Conservation (phyloP, 73 alveolate genomes). For the Paramecium sonneborni region DNA sequence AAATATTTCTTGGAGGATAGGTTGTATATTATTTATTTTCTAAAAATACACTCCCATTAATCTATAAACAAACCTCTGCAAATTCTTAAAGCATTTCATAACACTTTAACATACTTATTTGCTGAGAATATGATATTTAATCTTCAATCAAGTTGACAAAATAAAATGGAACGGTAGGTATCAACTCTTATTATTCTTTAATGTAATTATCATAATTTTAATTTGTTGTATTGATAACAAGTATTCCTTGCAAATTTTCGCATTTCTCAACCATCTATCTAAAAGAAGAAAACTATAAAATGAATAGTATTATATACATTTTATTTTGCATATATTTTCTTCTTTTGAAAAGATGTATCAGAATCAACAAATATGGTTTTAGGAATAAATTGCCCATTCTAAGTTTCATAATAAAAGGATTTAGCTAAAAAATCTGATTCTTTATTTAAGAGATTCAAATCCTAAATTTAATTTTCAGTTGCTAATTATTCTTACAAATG, state of each 20-base stretch:
- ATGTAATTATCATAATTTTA: background rate
- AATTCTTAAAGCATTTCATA: background rate
- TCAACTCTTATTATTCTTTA: background rate
- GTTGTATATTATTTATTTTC: background rate
- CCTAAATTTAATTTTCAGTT: background rate
- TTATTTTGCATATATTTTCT: conserved; percentile 38
- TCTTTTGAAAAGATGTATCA: background rate
- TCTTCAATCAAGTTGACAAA: background rate
- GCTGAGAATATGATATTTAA: background rate
- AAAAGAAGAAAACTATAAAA: background rate
- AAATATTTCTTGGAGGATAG: conserved; percentile 11
- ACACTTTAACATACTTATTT: background rate
- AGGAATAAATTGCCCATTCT: conserved; percentile 20
- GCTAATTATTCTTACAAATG: conserved; percentile 5
- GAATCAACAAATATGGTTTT: background rate
- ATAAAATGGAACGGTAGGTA: background rate
- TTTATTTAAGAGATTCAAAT: background rate
- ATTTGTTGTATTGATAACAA: background rate
- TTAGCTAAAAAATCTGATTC: background rate
- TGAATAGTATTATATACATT: background rate
- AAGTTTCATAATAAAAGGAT: conserved; percentile 51
- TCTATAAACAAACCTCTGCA: background rate
- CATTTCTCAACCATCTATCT: conserved; percentile 26
- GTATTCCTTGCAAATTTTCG: background rate
- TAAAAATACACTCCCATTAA: background rate